phyloP scores from a whole-genome alignment of 2,329 filamentous ascomycete genomes.

The Epichloe glyceriae region DNA sequence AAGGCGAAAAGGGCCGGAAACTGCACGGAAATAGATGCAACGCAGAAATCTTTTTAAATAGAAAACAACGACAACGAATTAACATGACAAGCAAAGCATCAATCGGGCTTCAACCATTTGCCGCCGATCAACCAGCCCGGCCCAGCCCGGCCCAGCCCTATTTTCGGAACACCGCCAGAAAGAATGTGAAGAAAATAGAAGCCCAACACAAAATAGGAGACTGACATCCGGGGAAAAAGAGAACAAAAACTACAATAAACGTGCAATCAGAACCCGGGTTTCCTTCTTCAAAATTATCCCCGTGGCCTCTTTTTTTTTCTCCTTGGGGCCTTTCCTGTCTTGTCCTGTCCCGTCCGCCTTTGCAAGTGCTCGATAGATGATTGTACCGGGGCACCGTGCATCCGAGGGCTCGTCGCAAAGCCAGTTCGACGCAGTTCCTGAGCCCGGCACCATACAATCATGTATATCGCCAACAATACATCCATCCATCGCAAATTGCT shows the following conservation, averaged over 20 bases:
- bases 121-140: background rate
- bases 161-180: background rate
- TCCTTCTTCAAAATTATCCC: background rate
- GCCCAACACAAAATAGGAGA: too few relatives aligned
- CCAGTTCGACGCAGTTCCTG: background rate
- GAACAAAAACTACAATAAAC: background rate
- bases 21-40: too few relatives aligned
- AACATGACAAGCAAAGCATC: background rate
- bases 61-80: background rate
- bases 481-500: background rate
- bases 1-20: too few relatives aligned
- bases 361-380: background rate
- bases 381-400: too few relatives aligned
- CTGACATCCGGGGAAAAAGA: background rate
- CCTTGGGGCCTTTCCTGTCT: background rate
- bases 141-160: background rate
- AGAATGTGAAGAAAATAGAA: background rate
- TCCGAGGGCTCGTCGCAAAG: background rate
- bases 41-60: background rate
- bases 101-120: background rate
- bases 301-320: background rate
- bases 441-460: background rate
- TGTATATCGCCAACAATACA: background rate
- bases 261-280: background rate
- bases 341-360: background rate